A percentile compares a stretch with the other conserved stretches of the same genome.
These are phyloP conservation scores for Kwoniella europaea DNA, from an alignment of 768 basidiomycete genomes.

Conservation along the genomic window DNA sequence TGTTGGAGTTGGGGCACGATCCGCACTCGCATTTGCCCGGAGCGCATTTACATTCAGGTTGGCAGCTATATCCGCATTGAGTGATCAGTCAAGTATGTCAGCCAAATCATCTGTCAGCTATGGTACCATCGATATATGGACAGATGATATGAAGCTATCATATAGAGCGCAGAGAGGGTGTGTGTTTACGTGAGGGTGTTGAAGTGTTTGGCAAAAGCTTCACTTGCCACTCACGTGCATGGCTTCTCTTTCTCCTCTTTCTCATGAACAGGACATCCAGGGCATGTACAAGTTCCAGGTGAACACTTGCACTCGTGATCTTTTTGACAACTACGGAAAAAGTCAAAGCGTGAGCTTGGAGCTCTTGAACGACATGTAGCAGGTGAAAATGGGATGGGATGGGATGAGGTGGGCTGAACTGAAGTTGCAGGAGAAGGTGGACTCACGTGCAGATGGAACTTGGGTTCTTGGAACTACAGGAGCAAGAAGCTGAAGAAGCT, in stretches of 20 bases:
- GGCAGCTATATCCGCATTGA: constrained; percentile 10
- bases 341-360: background rate
- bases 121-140: too few relatives aligned
- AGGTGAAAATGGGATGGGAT: background rate
- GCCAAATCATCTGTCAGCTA: too few relatives aligned
- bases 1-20: constrained; percentile 30
- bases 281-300: constrained; percentile 25
- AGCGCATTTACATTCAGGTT: constrained; percentile 27
- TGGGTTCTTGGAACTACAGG: constrained; percentile 32
- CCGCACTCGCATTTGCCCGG: constrained; percentile 28
- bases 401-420: background rate
- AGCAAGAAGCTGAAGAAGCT: constrained; percentile 34
- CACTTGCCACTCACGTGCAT: constrained; percentile 23
- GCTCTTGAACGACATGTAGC: background rate
- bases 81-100: too few relatives aligned
- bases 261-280: constrained; percentile 27
- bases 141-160: background rate
- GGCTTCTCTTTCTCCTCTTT: constrained; percentile 6
- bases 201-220: too few relatives aligned
- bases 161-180: background rate
- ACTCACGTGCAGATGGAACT: constrained; percentile 44
- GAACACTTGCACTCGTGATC: constrained; percentile 33
- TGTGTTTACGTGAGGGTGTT: too few relatives aligned
- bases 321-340: constrained; percentile 34
- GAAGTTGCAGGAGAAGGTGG: background rate